Evolutionary conservation across 2,329 filamentous ascomycete genomes (phyloP).

Genomic region (Alternaria atra): DNA sequence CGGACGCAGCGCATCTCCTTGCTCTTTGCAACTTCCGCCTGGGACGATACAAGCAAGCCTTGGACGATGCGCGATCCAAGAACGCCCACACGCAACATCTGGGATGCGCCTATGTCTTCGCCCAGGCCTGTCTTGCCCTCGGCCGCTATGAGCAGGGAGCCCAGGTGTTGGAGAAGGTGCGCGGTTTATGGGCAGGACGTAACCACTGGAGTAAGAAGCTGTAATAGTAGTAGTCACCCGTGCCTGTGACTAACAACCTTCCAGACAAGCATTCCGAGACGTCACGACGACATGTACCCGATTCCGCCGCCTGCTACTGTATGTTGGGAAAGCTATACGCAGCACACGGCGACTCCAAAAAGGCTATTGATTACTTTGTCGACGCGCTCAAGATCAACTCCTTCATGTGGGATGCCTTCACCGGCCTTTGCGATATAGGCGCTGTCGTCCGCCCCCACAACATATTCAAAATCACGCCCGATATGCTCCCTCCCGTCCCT

Average conservation of each 20-base stretch:
- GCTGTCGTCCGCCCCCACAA: slow-evolving; percentile 82
- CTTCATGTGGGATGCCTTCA: slow-evolving; percentile 98
- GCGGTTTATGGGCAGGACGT: slow-evolving; percentile 76
- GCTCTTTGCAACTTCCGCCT: slow-evolving; percentile 85
- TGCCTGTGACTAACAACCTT: slow-evolving; percentile 17
- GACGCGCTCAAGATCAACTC: slow-evolving; percentile 89
- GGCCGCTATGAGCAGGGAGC: slow-evolving; percentile 84
- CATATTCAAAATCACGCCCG: slow-evolving; percentile 80
- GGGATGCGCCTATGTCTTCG: slow-evolving; percentile 90
- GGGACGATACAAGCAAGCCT: slow-evolving; percentile 84
- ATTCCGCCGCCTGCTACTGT: slow-evolving; percentile 83
- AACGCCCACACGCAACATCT: slow-evolving; percentile 78
- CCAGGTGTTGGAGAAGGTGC: slow-evolving; percentile 81
- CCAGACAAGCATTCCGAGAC: slow-evolving; percentile 77
- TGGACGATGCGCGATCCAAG: slow-evolving; percentile 78
- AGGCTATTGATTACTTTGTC: slow-evolving; percentile 86
- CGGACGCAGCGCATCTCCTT: slow-evolving; percentile 83
- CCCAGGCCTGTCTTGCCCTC: slow-evolving; percentile 83
- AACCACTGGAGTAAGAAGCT: slow-evolving; percentile 75
- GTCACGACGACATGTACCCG: slow-evolving; percentile 76
- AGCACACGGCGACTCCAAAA: slow-evolving; percentile 79
- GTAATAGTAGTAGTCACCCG: no score
- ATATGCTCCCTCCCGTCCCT: slow-evolving; percentile 60
- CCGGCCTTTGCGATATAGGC: slow-evolving; percentile 82
- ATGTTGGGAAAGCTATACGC: slow-evolving; percentile 88